These are phyloP conservation scores for Trichoderma orchidacearum DNA, from an alignment of 495 filamentous ascomycete species.

Conservation along the genomic window DNA sequence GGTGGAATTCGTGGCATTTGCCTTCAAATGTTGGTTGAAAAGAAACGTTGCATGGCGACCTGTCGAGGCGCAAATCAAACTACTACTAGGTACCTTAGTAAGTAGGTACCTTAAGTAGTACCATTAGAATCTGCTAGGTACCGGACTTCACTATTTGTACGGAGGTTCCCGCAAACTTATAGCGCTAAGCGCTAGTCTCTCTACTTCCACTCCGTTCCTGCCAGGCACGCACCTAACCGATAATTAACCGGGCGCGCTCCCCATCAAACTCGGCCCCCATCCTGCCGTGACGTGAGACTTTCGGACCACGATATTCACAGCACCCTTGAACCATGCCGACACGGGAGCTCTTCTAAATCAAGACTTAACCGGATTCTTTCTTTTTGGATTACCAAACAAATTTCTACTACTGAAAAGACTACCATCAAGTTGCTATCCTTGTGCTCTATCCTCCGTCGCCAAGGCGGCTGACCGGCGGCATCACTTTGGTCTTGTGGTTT, in stretches of 20 bases:
- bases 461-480: no score
- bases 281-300: not conserved
- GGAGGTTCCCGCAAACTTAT: no score
- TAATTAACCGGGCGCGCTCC: not conserved
- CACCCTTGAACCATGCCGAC: not conserved
- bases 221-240: no score
- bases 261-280: not conserved
- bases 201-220: no score
- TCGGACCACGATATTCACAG: not conserved
- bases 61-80: no score
- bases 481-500: not conserved
- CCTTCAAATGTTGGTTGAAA: not conserved
- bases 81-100: no score
- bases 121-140: no score
- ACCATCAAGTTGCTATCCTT: not conserved
- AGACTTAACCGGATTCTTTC: not conserved
- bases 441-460: no score
- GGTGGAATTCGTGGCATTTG: conserved; percentile 67
- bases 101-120: no score
- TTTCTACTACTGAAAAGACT: not conserved
- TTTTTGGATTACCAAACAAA: not conserved
- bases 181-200: no score
- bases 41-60: not conserved
- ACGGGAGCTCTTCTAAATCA: not conserved
- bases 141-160: no score